These are phyloP conservation scores for Rubia peregrina DNA, from an alignment of 305 asterid genomes.

Conservation along the genomic window DNA sequence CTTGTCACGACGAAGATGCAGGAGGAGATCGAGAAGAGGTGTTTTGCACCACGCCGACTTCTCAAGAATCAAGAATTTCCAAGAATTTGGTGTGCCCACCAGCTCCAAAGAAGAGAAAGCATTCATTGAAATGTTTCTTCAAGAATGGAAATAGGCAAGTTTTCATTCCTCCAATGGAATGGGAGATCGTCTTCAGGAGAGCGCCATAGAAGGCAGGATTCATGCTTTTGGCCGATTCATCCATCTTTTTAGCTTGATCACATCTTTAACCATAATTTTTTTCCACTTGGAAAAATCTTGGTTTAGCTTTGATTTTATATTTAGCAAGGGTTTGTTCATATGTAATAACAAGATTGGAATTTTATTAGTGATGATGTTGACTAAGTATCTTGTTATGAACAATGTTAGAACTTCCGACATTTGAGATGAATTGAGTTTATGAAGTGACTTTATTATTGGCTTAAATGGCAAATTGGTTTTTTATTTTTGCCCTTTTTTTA, in stretches of 20 bases:
- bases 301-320: background rate
- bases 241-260: background rate
- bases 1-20: conserved; percentile 13
- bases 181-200: conserved; percentile 46
- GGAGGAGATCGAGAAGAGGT: conserved; percentile 27
- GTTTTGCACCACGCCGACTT: conserved; percentile 47
- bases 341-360: too few species aligned
- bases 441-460: too few species aligned
- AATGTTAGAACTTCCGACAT: too few species aligned
- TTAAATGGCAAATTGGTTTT: too few species aligned
- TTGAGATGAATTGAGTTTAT: too few species aligned
- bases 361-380: too few species aligned
- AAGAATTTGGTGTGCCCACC: conserved; percentile 48
- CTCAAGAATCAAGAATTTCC: conserved; percentile 45
- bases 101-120: conserved; percentile 58
- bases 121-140: conserved; percentile 38
- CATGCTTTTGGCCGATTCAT: background rate
- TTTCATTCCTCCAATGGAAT: conserved; percentile 52
- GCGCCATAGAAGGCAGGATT: conserved; percentile 24
- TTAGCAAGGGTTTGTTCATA: too few species aligned
- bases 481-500: too few species aligned
- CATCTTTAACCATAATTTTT: background rate
- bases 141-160: conserved; percentile 40
- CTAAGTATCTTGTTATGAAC: too few species aligned
- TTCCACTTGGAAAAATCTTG: background rate